Conservation (phyloP, 202 grass and related monocot species). For the Elaeis oleifera region DNA sequence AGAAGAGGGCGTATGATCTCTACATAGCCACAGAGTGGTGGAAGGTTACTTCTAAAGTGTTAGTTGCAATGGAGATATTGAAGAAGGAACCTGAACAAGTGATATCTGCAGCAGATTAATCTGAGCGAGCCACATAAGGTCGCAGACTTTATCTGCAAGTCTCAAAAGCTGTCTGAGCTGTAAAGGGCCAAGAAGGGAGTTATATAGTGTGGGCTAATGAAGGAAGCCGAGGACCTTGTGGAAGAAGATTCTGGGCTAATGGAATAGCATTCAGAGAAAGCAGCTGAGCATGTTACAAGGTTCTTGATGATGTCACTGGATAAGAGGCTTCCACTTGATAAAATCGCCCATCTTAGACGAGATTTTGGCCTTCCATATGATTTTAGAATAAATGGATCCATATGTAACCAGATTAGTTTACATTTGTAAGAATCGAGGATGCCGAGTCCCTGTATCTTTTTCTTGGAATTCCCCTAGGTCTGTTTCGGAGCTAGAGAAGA, state of each 20-base stretch:
- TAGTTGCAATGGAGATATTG: too few relatives aligned
- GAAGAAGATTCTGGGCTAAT: constrained; percentile 62
- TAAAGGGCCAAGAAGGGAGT: constrained; percentile 56
- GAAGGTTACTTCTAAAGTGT: constrained; percentile 65
- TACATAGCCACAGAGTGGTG: constrained; percentile 62
- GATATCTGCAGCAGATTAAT: constrained; percentile 4
- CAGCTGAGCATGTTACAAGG: constrained; percentile 41
- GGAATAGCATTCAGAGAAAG: constrained; percentile 32
- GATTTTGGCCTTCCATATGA: constrained; percentile 16
- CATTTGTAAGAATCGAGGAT: constrained; percentile 39
- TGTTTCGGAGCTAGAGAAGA: constrained; percentile 68
- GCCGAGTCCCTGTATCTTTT: constrained; percentile 48
- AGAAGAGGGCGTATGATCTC: constrained; percentile 60
- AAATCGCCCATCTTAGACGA: constrained; percentile 56
- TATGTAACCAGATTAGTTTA: constrained; percentile 64
- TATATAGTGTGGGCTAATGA: constrained; percentile 55
- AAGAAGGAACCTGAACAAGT: too few relatives aligned
- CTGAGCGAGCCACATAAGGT: constrained; percentile 65
- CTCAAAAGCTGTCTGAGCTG: constrained; percentile 56
- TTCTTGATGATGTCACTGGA: constrained; percentile 79
- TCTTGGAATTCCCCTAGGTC: constrained; percentile 58
- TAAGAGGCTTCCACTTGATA: neutral
- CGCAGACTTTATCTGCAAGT: constrained; percentile 57
- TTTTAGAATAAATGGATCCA: constrained; percentile 61
- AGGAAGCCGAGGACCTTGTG: constrained; percentile 45